Base-by-base conservation (phyloP, 805 yeast species). In the Hanseniaspora hatyaiensis region DNA sequence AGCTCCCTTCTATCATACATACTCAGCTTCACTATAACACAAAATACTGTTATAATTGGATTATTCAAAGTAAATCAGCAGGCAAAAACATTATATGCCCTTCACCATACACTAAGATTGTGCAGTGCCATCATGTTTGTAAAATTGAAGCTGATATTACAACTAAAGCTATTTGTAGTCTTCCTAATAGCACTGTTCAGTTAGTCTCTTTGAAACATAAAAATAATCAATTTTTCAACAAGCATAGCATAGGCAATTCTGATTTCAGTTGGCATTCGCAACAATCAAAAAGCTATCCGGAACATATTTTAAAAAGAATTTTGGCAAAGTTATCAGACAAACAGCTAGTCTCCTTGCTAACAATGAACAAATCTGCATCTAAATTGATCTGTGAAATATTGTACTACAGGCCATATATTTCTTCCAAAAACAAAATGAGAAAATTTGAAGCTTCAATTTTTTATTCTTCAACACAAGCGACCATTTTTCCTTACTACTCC, bases 401-500 rank as follows among this genome's bases (percentile, higher is more conserved):
- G 22, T 44, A 44, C 19, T 44, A 44, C 22, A 44, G 49, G n/a
- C 49, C 49, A 32, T 44, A 23, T 34, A 33, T 37, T 16, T 23
- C 37, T 6, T 22, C 26, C 5, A n/a, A 30, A 15, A 16, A 29
- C 8, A 29, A 44, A 18, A 22, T 44, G 41, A 32, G 28, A 34
- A 44, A 37, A 31, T 26, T 44, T 22, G 49, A 44, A 20, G 18
- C 40, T 4, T 29, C 42, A 4, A 15, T 44, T 18, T 23, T 44
- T 13, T 36, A 44, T 23, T 44, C 49, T n/a, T n/a, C 34, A n/a
- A 22, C 30, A 18, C 31, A 44, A 3, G 8, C 24, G n/a, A 44
- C 48, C 6, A 29, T 26, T 8, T 44, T 36, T 6, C 48, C 48
- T 23, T 44, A 44, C 23, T 18, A 36, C 12, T 18, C 30, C 4